phyloP scores from a whole-genome alignment of 1,284 basidiomycete genomes.

The Apiotrichum montevideense region DNA sequence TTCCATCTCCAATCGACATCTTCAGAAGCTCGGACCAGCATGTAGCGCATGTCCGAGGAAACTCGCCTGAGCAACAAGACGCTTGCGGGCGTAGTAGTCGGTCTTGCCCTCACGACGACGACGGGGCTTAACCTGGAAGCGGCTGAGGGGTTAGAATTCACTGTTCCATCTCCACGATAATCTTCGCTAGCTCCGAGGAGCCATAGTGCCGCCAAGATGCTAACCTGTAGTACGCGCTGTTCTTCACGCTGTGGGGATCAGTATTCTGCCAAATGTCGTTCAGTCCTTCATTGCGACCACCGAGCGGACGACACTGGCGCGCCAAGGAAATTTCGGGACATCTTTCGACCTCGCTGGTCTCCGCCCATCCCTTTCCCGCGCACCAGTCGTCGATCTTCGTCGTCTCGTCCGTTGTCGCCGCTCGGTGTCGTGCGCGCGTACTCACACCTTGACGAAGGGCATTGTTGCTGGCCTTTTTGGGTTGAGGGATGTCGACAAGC shows the following conservation, averaged over 20 bases:
- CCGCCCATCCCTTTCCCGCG: background rate
- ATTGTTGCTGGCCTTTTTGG: background rate
- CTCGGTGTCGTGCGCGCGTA: background rate
- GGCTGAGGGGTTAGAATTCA: slow-evolving; percentile 70
- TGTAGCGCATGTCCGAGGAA: too few relatives aligned
- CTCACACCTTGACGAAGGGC: slow-evolving; percentile 1
- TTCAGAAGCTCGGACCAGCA: too few relatives aligned
- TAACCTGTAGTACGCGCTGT: background rate
- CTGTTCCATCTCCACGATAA: background rate
- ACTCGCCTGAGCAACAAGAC: slow-evolving; percentile 59
- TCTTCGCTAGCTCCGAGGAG: background rate
- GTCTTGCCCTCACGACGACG: slow-evolving; percentile 96
- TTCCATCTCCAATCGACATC: too few relatives aligned
- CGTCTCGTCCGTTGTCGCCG: background rate
- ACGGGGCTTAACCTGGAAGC: slow-evolving; percentile 96
- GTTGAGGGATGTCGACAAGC: background rate
- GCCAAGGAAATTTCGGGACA: too few relatives aligned
- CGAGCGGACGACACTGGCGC: background rate
- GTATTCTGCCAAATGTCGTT: background rate
- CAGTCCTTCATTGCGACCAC: background rate
- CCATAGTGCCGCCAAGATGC: background rate
- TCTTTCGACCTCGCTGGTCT: too few relatives aligned
- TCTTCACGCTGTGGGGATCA: background rate
- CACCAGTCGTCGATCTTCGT: background rate
- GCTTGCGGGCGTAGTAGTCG: slow-evolving; percentile 92